These are phyloP conservation scores for Amylostereum areolatum DNA, from an alignment of 1,284 basidiomycete species.

Conservation along the genomic window DNA sequence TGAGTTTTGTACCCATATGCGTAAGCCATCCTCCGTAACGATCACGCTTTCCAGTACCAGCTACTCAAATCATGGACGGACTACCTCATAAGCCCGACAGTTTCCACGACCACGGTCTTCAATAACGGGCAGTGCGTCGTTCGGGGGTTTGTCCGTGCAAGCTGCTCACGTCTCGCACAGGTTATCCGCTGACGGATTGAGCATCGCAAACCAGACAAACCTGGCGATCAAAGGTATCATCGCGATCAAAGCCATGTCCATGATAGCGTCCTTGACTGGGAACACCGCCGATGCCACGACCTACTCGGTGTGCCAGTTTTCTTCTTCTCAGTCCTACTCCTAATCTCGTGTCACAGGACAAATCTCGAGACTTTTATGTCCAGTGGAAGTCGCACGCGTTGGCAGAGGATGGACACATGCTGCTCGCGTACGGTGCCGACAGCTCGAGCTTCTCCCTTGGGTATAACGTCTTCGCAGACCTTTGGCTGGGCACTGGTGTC, in stretches of 20 bases:
- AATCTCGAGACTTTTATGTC: not conserved
- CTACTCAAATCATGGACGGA: slow-evolving; percentile 1
- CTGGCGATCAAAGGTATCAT: slow-evolving; percentile 18
- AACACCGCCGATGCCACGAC: slow-evolving; percentile 8
- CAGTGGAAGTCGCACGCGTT: not conserved
- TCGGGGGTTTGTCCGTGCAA: not conserved
- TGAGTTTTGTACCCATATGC: slow-evolving; percentile 3
- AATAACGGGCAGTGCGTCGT: slow-evolving; percentile 2
- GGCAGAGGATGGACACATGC: too few species aligned
- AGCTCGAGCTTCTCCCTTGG: slow-evolving; percentile 27
- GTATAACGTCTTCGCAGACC: slow-evolving; percentile 46
- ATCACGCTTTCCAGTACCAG: not conserved
- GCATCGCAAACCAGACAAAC: slow-evolving; percentile 6
- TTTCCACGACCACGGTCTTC: not conserved
- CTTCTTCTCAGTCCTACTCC: not conserved
- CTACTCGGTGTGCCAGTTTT: slow-evolving; percentile 8
- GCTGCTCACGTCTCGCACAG: not conserved
- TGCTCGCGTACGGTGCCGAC: slow-evolving; percentile 18
- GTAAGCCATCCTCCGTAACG: not conserved
- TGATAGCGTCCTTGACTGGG: slow-evolving; percentile 12
- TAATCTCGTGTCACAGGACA: not conserved
- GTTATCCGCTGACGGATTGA: not conserved
- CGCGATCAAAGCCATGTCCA: slow-evolving; percentile 16
- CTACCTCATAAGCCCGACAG: slow-evolving; percentile 1
- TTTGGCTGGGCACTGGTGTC: slow-evolving; percentile 17